Conservation (phyloP, 2,329 filamentous ascomycete species). For the Lachnellula occidentalis region DNA sequence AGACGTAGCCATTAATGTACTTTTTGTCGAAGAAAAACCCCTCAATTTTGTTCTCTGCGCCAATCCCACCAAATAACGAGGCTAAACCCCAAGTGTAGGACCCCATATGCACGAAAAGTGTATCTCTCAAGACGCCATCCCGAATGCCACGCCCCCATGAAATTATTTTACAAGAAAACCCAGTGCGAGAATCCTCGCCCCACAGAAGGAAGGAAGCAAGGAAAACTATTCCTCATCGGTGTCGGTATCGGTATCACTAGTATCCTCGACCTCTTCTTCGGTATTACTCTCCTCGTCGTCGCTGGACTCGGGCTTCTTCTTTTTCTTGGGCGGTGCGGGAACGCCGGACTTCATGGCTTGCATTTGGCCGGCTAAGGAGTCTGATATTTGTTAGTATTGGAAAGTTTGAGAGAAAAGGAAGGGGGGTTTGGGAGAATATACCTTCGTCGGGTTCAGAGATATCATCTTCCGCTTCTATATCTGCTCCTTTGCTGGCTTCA, state of each 20-base stretch:
- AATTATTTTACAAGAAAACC: not conserved
- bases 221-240: constrained; percentile 37
- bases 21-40: no score
- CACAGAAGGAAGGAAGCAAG: not conserved
- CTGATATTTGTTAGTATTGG: constrained; percentile 39
- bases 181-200: not conserved
- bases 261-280: constrained; percentile 59
- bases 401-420: not conserved
- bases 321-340: constrained; percentile 49
- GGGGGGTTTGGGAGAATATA: constrained; percentile 42
- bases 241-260: constrained; percentile 65
- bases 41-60: not conserved
- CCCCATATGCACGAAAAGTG: not conserved
- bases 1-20: not conserved
- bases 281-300: constrained; percentile 83
- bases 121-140: not conserved
- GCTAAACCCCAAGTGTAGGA: not conserved
- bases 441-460: constrained; percentile 98
- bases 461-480: constrained; percentile 81
- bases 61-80: not conserved
- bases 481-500: constrained; percentile 77
- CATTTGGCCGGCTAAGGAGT: constrained; percentile 89
- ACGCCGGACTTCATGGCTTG: constrained; percentile 72
- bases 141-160: not conserved
- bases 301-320: constrained; percentile 53